A percentile compares a stretch with the other conserved stretches of the same genome.
Evolutionary conservation across 495 filamentous ascomycete genomes (phyloP).

Genomic region (Glarea lozoyensis): DNA sequence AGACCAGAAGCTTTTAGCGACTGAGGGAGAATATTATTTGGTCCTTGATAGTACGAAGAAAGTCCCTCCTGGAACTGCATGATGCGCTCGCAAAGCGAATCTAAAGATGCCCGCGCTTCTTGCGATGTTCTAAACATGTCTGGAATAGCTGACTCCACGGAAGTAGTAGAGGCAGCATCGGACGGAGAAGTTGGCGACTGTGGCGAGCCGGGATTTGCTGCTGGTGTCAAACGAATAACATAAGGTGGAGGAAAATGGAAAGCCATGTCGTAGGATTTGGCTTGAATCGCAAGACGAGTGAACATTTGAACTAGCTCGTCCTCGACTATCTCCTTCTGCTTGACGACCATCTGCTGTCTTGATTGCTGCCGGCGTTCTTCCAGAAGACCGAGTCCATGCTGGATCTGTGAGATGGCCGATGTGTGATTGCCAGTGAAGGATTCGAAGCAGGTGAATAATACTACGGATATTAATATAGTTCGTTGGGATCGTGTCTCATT

Average conservation of each 20-base stretch:
- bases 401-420: slow-evolving; percentile 18
- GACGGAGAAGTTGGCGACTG: slow-evolving; percentile 29
- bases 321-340: slow-evolving; percentile 33
- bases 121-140: slow-evolving; percentile 35
- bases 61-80: slow-evolving; percentile 45
- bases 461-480: slow-evolving; percentile 19
- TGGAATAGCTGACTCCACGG: slow-evolving; percentile 32
- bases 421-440: slow-evolving; percentile 20
- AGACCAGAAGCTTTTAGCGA: slow-evolving; percentile 34
- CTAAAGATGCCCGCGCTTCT: slow-evolving; percentile 40
- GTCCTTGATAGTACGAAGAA: slow-evolving; percentile 31
- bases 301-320: slow-evolving; percentile 51
- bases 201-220: slow-evolving; percentile 17
- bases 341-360: slow-evolving; percentile 24
- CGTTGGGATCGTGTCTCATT: slow-evolving; percentile 16
- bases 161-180: slow-evolving; percentile 32
- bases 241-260: slow-evolving; percentile 50
- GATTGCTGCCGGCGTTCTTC: slow-evolving; percentile 20
- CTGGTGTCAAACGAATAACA: slow-evolving; percentile 39
- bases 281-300: slow-evolving; percentile 46
- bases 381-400: slow-evolving; percentile 16
- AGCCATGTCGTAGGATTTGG: slow-evolving; percentile 51
- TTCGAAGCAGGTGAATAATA: slow-evolving; percentile 21
- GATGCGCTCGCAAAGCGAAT: slow-evolving; percentile 39
- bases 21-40: slow-evolving; percentile 40